A percentile compares a stretch with the other conserved stretches of the same genome.
These are phyloP conservation scores for Moesziomyces parantarcticus DNA, from an alignment of 1,284 basidiomycete genomes.

Conservation along the genomic window DNA sequence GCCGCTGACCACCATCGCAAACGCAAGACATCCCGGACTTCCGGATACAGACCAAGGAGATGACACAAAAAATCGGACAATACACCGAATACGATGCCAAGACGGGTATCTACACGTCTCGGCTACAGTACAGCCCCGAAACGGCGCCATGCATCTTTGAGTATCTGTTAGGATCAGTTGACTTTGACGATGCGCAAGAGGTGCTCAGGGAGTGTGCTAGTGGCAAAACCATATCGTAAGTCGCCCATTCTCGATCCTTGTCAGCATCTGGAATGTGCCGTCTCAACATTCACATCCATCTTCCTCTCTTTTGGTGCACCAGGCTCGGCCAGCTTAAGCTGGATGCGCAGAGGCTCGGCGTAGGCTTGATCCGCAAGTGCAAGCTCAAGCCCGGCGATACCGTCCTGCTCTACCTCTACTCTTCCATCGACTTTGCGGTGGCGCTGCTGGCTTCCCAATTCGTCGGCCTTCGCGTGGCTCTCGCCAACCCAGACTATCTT, in stretches of 20 bases:
- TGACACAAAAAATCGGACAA: slow-evolving; percentile 3
- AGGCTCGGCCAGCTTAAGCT: slow-evolving; percentile 46
- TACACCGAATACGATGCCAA: slow-evolving; percentile 18
- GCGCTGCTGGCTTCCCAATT: slow-evolving; percentile 39
- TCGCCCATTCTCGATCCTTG: background rate
- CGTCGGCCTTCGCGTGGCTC: slow-evolving; percentile 40
- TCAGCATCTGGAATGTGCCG: background rate
- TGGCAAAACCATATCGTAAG: slow-evolving; percentile 25
- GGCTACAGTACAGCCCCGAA: slow-evolving; percentile 10
- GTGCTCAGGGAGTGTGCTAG: slow-evolving; percentile 27
- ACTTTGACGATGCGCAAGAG: slow-evolving; percentile 21
- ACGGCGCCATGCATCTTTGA: slow-evolving; percentile 11
- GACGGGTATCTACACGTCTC: slow-evolving; percentile 18
- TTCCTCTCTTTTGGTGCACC: background rate
- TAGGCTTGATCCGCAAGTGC: slow-evolving; percentile 37
- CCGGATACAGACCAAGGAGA: too few species aligned
- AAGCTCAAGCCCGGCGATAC: slow-evolving; percentile 46
- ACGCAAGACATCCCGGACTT: too few species aligned
- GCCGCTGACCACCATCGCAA: too few species aligned
- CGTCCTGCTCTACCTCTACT: slow-evolving; percentile 31
- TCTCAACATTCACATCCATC: background rate
- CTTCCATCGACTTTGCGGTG: slow-evolving; percentile 49
- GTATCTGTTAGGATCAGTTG: slow-evolving; percentile 18
- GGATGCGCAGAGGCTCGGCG: slow-evolving; percentile 35
- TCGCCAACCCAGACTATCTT: slow-evolving; percentile 44